A percentile compares a stretch with the other conserved stretches of the same genome.
phyloP scores from a whole-genome alignment of 306 rosid genomes.

The Cyclanthera cordifolia region DNA sequence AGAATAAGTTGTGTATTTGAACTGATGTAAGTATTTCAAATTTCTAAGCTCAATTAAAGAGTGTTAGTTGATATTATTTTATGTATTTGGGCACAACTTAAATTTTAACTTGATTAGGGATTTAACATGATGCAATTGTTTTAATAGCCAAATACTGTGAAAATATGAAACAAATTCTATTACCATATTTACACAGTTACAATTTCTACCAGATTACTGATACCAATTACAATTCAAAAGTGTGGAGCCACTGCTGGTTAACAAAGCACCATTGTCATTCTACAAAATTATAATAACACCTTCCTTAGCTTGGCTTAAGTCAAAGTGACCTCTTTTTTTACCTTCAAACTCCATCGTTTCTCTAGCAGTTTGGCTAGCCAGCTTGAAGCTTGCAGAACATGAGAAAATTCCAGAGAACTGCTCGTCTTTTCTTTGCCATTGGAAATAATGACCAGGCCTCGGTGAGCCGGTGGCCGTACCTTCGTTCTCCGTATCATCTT shows the following conservation, averaged over 20 bases:
- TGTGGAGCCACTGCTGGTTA: background rate
- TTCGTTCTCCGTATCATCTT: conserved; percentile 44
- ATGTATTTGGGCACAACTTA: too few relatives aligned
- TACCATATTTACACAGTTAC: background rate
- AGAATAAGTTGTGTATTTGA: too few relatives aligned
- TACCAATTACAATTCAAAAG: conserved; percentile 3
- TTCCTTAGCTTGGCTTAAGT: background rate
- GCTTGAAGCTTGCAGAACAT: background rate
- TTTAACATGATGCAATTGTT: background rate
- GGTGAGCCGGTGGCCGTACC: conserved; percentile 28
- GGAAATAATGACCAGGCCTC: conserved; percentile 87
- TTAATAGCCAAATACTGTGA: background rate
- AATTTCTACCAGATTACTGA: background rate
- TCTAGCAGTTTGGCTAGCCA: background rate
- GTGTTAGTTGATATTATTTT: too few relatives aligned
- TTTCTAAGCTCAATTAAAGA: too few relatives aligned
- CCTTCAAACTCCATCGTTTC: background rate
- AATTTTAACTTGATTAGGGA: too few relatives aligned
- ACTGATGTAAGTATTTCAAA: too few relatives aligned
- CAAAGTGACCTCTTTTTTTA: background rate
- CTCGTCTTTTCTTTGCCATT: conserved; percentile 34
- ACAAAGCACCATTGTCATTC: background rate
- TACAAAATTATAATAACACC: background rate
- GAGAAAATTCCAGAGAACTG: background rate
- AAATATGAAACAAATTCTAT: background rate